phyloP scores from a whole-genome alignment of 164 flowering plant species.

The Vitis cinerea region DNA sequence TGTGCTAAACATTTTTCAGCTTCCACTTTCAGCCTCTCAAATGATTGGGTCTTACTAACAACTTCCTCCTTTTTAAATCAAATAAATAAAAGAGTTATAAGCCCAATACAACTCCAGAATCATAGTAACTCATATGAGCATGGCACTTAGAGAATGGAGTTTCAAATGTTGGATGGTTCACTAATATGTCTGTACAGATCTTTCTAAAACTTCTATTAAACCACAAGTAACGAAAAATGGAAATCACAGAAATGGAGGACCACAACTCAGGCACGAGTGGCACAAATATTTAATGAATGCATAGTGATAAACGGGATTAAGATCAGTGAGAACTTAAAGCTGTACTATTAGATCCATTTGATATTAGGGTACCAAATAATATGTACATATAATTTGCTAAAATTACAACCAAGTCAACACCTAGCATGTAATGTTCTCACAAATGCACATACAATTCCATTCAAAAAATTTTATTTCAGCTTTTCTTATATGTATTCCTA shows the following conservation, averaged over 20 bases:
- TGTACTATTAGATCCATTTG: background rate
- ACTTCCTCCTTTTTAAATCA: constrained; percentile 71
- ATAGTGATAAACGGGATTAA: background rate
- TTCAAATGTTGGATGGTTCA: background rate
- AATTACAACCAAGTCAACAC: background rate
- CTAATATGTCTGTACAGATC: too few relatives aligned
- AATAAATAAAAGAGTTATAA: constrained; percentile 1
- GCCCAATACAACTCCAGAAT: background rate
- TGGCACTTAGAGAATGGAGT: background rate
- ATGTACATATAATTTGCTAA: background rate
- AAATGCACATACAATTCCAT: background rate
- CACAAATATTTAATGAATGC: background rate
- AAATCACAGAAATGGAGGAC: too few relatives aligned
- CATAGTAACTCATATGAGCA: background rate
- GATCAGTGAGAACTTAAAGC: background rate
- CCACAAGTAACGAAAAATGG: too few relatives aligned
- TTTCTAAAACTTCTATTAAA: too few relatives aligned
- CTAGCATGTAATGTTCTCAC: background rate
- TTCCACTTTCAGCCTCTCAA: constrained; percentile 66
- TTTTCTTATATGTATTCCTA: background rate
- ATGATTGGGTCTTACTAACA: constrained; percentile 56
- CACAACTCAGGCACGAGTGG: too few relatives aligned
- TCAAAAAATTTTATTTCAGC: background rate
- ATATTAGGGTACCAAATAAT: background rate
- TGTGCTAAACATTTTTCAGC: constrained; percentile 80